Evolutionary conservation across 768 basidiomycete species (phyloP), one percentile per base, ranked within the genome.

Genomic region (Roridomyces roridus): DNA sequence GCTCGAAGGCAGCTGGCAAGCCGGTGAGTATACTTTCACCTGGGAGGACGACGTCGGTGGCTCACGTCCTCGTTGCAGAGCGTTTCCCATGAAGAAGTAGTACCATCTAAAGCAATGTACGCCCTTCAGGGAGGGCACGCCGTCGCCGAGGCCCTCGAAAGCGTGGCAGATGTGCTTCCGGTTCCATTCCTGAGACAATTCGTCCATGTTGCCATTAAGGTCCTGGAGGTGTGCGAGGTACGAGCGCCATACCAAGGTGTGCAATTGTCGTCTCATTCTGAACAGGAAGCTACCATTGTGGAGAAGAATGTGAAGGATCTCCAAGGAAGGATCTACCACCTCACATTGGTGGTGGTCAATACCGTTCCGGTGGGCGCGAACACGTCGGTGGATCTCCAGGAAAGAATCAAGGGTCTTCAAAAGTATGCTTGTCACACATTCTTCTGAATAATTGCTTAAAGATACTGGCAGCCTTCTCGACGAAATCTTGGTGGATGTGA

Each of bases 231-330:
- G 11, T 34, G 31, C 15, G 31, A 34, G 31, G 31, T 34, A 34
- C 15, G 31, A 10, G 15, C 10, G 31, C 31, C 10, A 34, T 34
- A 3, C 15, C 11, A 34, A 34, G n/a, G n/a, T n/a, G n/a, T n/a
- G 31, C 31, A 34, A 34, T 8, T 34, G 15, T 34, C 31, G 15
- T 34, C 31, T 34, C 31, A 34, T 8, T 15, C 10, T 10, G 31
- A 34, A 2, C 7, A 51, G 50, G 50, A 51, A 23, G 31, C 28
- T 9, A 51, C 21, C 21, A 28, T 26, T 21, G 23, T 51, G 25
- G 50, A 51, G 24, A 29, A 51, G 40, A 35, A 51, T 18, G 40
- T 43, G 14, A 51, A 51, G 31, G 28, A 35, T 23, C 40, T 51
- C 12, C 39, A 51, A 31, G 17, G n/a, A 15, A 18, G 41, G 4